A percentile compares a stretch with the other conserved stretches of the same genome.
Evolutionary conservation across 2,329 filamentous ascomycete genomes (phyloP).

Genomic region (Diaporthe vexans): DNA sequence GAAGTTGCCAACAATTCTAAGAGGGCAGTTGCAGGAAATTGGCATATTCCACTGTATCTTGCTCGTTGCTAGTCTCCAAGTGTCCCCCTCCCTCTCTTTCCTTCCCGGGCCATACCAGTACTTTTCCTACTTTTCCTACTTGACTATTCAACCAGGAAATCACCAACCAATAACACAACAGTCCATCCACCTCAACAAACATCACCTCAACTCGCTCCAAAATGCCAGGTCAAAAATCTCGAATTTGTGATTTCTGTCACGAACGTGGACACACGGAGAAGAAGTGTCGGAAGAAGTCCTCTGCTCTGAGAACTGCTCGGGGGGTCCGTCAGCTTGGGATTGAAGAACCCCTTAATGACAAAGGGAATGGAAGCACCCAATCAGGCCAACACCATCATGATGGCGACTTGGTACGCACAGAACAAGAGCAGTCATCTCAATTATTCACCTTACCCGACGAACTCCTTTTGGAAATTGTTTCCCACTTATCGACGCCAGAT

Average conservation of each 20-base stretch:
- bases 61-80: too few relatives aligned
- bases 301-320: neutral
- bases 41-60: neutral
- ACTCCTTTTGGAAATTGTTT: neutral
- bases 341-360: too few relatives aligned
- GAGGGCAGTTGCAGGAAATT: too few relatives aligned
- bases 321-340: too few relatives aligned
- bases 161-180: neutral
- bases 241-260: neutral
- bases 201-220: neutral
- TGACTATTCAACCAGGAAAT: neutral
- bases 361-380: neutral
- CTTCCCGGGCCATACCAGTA: neutral
- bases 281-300: neutral
- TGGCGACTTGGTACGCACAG: too few relatives aligned
- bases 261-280: neutral
- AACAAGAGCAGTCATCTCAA: neutral
- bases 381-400: neutral
- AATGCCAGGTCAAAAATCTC: neutral
- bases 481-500: neutral
- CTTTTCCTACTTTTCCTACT: neutral
- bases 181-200: neutral
- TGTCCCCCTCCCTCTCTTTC: neutral
- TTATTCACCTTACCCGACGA: neutral
- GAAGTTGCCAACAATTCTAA: too few relatives aligned